phyloP scores from a whole-genome alignment of 805 yeast genomes.

The Candida ovalis region DNA sequence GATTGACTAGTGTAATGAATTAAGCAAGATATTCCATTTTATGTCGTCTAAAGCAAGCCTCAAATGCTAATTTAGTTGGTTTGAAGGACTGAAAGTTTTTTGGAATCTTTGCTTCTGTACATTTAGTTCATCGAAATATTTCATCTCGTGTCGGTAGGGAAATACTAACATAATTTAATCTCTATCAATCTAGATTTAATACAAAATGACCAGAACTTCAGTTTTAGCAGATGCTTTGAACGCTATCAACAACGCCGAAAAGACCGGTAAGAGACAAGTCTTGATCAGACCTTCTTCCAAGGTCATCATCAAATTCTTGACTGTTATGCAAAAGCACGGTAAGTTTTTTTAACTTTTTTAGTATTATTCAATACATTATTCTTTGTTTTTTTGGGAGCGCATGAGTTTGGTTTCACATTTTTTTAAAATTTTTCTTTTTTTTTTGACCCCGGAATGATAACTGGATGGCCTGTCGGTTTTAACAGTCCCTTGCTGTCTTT shows the following conservation, averaged over 20 bases:
- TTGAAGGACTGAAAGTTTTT: background rate
- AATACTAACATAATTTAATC: constrained; percentile 31
- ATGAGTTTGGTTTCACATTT: background rate
- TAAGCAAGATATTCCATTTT: too few species aligned
- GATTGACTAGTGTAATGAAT: too few species aligned
- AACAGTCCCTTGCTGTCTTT: constrained; percentile 92
- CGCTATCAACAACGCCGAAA: constrained; percentile 98
- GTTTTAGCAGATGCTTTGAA: constrained; percentile 98
- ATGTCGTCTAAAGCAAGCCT: background rate
- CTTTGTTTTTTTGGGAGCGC: background rate
- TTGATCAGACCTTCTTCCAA: constrained; percentile 97
- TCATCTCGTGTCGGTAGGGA: background rate
- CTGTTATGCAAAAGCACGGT: constrained; percentile 96
- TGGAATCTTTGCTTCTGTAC: too few species aligned
- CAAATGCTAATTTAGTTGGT: too few species aligned
- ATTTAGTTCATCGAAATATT: too few species aligned
- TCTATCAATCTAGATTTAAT: constrained; percentile 9
- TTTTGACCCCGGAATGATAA: constrained; percentile 82
- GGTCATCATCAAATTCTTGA: constrained; percentile 94
- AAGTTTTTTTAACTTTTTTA: background rate
- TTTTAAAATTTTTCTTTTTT: background rate
- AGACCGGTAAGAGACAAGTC: constrained; percentile 99
- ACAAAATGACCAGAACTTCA: constrained; percentile 92
- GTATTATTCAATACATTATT: constrained; percentile 4
- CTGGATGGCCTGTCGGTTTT: constrained; percentile 91